These are phyloP conservation scores for Primulina huaijiensis DNA, from an alignment of 257 asterid genomes.

Conservation along the genomic window DNA sequence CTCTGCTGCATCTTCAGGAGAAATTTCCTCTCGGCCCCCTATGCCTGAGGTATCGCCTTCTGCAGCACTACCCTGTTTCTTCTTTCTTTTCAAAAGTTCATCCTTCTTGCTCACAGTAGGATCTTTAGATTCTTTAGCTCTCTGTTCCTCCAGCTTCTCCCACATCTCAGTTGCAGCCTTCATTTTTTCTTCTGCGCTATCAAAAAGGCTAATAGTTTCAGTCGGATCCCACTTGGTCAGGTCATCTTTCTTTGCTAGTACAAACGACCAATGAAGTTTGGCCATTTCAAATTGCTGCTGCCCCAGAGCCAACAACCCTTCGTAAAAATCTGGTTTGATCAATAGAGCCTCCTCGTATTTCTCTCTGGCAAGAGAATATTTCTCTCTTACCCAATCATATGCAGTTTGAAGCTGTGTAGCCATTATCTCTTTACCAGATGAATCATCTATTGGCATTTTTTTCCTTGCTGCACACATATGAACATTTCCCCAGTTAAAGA, in stretches of 20 bases:
- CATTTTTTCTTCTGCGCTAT: conserved; percentile 83
- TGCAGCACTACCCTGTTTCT: conserved; percentile 52
- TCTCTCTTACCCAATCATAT: conserved; percentile 53
- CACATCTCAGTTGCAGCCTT: conserved; percentile 86
- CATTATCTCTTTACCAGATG: conserved; percentile 65
- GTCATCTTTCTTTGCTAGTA: conserved; percentile 76
- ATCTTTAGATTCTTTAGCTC: conserved; percentile 31
- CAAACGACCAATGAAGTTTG: conserved; percentile 90
- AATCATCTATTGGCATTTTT: conserved; percentile 81
- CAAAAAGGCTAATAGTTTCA: conserved; percentile 70
- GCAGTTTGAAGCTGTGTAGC: conserved; percentile 52
- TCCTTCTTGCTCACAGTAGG: conserved; percentile 57
- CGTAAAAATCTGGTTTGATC: conserved; percentile 55
- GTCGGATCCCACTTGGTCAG: conserved; percentile 80
- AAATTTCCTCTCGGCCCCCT: conserved; percentile 39
- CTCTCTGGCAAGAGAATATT: conserved; percentile 68
- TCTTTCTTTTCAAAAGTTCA: conserved; percentile 54
- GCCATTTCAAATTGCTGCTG: conserved; percentile 87
- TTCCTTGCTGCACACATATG: conserved; percentile 99
- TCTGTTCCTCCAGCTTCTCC: conserved; percentile 90
- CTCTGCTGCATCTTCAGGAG: conserved; percentile 78
- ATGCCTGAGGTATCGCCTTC: conserved; percentile 48
- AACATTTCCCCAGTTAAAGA: conserved; percentile 97
- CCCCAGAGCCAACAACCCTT: conserved; percentile 7
- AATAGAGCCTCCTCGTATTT: conserved; percentile 80